Evolutionary conservation across 208 protist genomes (phyloP), one percentile per base, ranked within the genome.

Genomic region (Giardia duodenalis): DNA sequence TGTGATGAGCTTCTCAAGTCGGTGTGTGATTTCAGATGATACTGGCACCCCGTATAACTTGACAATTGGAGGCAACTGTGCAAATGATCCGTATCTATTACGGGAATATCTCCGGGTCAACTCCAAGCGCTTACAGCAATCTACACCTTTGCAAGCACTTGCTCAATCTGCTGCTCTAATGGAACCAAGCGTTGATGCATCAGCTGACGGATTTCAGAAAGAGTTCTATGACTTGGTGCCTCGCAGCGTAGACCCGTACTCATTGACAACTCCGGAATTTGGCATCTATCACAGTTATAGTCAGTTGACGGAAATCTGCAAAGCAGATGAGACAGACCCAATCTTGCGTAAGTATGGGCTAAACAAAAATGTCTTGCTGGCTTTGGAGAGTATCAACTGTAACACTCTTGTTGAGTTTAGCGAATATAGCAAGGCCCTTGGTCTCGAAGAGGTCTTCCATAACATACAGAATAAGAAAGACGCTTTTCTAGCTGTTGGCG

Each of bases 51-150:
- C 88, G 2, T 91, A 91, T 45, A n/a, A 1, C 44, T 1, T 91
- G 2, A 47, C 4, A 3, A 2, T 91, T n/a, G 39, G 22, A 43
- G 88, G 88, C 2, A 91, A 91, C 44, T 3, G 43, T 2, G n/a
- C 10, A 4, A 47, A 91, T 91, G 1, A 47, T 46, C 43, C 2
- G 19, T 91, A 47, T 45, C 1, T 47, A 19, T n/a, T 91, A 1
- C 4, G 19, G 45, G 88, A 91, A 67, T 91, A 91, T 91, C 44
- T 89, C 3, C 4, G 86, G 44, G 44, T 42, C 4, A 89, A 89
- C 42, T 45, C 22, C 44, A 44, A 89, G 42, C 4, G 86, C 3
- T 44, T 89, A 19, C 57, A 76, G 10, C 19, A 76, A 10, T 76
- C 57, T 39, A 30, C 19, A 30, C 57, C 57, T 39, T n/a, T n/a